Base-by-base conservation (phyloP, 2,329 filamentous ascomycete species). In the Phyllosticta citriasiana region DNA sequence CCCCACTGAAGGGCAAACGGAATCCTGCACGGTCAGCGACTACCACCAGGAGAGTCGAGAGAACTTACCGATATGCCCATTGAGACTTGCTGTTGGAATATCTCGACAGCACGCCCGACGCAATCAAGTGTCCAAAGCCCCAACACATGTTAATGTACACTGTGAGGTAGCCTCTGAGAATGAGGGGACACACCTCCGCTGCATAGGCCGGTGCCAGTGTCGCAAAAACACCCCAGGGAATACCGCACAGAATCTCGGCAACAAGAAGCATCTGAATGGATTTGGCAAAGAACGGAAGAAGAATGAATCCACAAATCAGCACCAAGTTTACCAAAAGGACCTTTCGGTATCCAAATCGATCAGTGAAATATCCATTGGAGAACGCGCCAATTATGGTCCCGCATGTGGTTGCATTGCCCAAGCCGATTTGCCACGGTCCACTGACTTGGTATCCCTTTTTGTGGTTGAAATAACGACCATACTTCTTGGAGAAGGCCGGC, bases 71-170 rank as follows among this genome's bases (percentile, higher is more conserved):
- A 14, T 86, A 88, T 0, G 84, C 82, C 84, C 84, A 88, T 70
- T 88, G 78, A 65, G 88, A 85, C 5, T 80, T 71, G 52, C 85
- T 81, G 68, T 80, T 76, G 52, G 88, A 74, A 77, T 88, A 87
- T 62, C 80, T 79, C 72, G 84, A 84, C 67, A 90, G 84, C 59
- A 89, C 86, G 51, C 85, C 86, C 57, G 87, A 87, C 51, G 84
- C 86, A 59, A 90, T 85, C 65, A 87, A 80, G 72, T 90, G 88
- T 16, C 88, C 88, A 55, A 89, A 77, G 26, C 86, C 87, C 86
- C 86, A 89, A 78, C 87, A 89, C 66, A 87, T 84, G 74, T 88
- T 88, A 71, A 88, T 83, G 64, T 88, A 89, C 3, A 86, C 88
- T 1, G 71, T 73, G 14, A 74, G 55, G 9, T 71, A 68, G 14